Evolutionary conservation across 2,329 filamentous ascomycete genomes (phyloP).

Genomic region (Cladosporium velox): DNA sequence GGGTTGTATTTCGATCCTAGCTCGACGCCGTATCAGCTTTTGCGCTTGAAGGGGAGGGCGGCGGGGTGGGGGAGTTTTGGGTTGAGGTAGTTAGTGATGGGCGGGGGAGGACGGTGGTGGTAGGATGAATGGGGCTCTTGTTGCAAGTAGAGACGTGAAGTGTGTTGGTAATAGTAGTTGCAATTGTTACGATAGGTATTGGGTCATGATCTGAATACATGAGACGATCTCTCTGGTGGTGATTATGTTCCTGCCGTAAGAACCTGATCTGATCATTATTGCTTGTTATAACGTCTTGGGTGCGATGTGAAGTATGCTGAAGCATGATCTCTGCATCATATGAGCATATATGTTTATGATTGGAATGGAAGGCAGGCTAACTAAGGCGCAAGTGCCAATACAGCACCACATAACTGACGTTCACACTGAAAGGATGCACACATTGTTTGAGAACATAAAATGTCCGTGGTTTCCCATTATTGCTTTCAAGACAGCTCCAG

Average conservation of each 20-base stretch:
- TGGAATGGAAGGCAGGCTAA: too few species aligned
- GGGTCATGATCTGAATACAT: background rate
- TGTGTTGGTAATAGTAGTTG: background rate
- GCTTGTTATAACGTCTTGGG: background rate
- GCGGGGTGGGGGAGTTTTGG: conserved; percentile 43
- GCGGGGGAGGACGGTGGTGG: background rate
- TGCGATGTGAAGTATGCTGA: background rate
- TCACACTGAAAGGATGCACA: background rate
- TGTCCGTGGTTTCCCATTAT: conserved; percentile 17
- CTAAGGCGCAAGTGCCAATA: too few species aligned
- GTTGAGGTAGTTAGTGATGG: conserved; percentile 35
- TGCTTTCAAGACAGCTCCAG: conserved; percentile 20
- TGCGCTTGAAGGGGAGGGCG: conserved; percentile 45
- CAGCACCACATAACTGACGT: too few species aligned
- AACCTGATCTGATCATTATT: too few species aligned
- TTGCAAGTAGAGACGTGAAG: too few species aligned
- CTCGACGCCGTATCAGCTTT: conserved; percentile 55
- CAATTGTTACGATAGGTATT: conserved; percentile 3
- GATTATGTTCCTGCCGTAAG: too few species aligned
- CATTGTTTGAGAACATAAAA: background rate
- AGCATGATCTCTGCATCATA: background rate
- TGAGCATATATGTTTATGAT: too few species aligned
- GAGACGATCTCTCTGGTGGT: background rate
- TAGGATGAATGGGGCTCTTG: background rate
- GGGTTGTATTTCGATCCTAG: conserved; percentile 59